These are phyloP conservation scores for Epichloe sibirici DNA, from an alignment of 2,329 filamentous ascomycete species.

Conservation along the genomic window DNA sequence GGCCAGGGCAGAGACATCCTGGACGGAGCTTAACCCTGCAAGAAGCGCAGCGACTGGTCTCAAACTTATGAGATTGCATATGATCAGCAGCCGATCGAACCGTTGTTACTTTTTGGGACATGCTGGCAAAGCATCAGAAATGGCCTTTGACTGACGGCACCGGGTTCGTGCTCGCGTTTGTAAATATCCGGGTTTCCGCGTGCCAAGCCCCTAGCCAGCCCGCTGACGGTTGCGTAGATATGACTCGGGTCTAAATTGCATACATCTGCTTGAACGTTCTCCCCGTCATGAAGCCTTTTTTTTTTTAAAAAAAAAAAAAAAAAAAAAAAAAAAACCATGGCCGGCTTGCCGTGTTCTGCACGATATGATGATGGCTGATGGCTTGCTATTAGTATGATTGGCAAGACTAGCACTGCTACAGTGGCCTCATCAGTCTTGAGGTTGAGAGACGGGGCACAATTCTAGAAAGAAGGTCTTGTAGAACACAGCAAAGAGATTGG, in stretches of 20 bases:
- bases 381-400: no score
- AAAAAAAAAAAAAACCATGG: no score
- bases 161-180: not conserved
- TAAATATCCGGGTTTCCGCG: not conserved
- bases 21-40: not conserved
- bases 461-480: not conserved
- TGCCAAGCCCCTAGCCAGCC: not conserved
- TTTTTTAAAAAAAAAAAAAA: no score
- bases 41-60: not conserved
- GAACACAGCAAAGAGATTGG: not conserved
- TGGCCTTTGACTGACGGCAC: not conserved
- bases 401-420: no score
- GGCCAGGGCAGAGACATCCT: not conserved
- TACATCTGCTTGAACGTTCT: not conserved
- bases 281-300: no score
- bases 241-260: not conserved
- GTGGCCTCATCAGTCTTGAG: no score
- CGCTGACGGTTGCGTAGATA: not conserved
- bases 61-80: not conserved
- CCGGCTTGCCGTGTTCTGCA: no score
- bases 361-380: no score
- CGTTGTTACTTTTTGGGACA: constrained; percentile 1
- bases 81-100: not conserved
- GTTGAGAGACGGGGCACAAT: not conserved
- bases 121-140: not conserved